phyloP scores from a whole-genome alignment of 305 asterid genomes.

The Solanum chacoense region DNA sequence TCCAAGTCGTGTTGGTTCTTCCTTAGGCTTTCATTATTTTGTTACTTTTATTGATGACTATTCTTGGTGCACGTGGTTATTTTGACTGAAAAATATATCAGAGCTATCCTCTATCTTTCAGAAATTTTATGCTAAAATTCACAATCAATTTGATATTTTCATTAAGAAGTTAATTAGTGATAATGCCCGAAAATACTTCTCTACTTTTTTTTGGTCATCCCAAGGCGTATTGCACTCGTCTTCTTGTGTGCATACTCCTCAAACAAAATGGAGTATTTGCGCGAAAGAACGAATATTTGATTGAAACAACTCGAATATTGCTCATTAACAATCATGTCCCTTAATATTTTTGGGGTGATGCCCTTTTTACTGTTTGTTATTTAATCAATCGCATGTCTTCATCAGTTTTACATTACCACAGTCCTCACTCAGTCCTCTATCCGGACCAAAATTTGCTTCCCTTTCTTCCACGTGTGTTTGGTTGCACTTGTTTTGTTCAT shows the following conservation, averaged over 20 bases:
- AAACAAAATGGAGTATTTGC: neutral
- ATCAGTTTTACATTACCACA: neutral
- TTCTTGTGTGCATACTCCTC: neutral
- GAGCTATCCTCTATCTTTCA: neutral
- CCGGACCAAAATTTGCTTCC: neutral
- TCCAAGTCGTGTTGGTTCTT: neutral
- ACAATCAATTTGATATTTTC: neutral
- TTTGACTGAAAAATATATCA: no score
- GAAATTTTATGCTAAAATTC: neutral
- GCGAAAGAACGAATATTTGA: neutral
- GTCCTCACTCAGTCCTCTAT: neutral
- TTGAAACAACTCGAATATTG: neutral
- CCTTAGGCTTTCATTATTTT: neutral
- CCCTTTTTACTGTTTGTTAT: neutral
- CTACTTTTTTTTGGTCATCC: neutral
- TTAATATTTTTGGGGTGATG: neutral
- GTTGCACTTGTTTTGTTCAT: neutral
- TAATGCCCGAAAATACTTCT: neutral
- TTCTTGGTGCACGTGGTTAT: neutral
- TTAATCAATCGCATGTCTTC: neutral
- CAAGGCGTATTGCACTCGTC: neutral
- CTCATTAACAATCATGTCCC: neutral
- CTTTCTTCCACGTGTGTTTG: neutral
- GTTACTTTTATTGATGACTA: neutral
- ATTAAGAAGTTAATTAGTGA: neutral